These are phyloP conservation scores for Citeromyces hawaiiensis DNA, from an alignment of 1,139 yeast genomes.

Conservation along the genomic window DNA sequence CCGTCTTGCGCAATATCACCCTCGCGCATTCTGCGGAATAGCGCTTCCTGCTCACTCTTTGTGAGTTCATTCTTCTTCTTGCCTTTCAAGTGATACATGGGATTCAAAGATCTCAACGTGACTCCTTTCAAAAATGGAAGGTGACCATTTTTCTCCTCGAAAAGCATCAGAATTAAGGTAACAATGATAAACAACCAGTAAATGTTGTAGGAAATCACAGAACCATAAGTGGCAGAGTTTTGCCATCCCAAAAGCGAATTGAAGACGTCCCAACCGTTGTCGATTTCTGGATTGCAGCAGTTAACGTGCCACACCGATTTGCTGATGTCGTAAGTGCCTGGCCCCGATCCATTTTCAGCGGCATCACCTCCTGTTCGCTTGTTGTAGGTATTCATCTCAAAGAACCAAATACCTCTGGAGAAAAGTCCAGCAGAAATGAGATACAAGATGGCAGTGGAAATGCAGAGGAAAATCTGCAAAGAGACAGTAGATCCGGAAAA, in stretches of 20 bases:
- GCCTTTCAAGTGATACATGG: conserved; percentile 57
- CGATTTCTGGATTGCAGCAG: conserved; percentile 83
- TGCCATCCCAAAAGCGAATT: conserved; percentile 86
- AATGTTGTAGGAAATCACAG: conserved; percentile 69
- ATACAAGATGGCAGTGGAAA: conserved; percentile 73
- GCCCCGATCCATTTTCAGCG: conserved; percentile 79
- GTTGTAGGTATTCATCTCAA: conserved; percentile 54
- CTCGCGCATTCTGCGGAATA: conserved; percentile 21
- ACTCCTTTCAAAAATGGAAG: conserved; percentile 43
- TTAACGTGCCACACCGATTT: conserved; percentile 85
- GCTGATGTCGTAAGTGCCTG: conserved; percentile 75
- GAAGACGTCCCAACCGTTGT: conserved; percentile 90
- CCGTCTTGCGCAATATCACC: neutral
- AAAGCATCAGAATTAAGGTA: conserved; percentile 45
- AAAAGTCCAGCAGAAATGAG: conserved; percentile 80
- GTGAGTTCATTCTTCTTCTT: conserved; percentile 51
- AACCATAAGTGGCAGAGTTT: conserved; percentile 82
- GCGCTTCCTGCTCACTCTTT: conserved; percentile 34
- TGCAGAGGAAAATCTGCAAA: conserved; percentile 65
- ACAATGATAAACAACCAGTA: conserved; percentile 64
- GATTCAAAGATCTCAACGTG: conserved; percentile 45
- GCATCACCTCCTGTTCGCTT: conserved; percentile 76
- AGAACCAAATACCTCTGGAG: conserved; percentile 83
- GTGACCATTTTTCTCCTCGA: conserved; percentile 57
- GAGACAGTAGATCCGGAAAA: conserved; percentile 64